Base-by-base conservation (phyloP, 768 basidiomycete species). In the Suillus variegatus region DNA sequence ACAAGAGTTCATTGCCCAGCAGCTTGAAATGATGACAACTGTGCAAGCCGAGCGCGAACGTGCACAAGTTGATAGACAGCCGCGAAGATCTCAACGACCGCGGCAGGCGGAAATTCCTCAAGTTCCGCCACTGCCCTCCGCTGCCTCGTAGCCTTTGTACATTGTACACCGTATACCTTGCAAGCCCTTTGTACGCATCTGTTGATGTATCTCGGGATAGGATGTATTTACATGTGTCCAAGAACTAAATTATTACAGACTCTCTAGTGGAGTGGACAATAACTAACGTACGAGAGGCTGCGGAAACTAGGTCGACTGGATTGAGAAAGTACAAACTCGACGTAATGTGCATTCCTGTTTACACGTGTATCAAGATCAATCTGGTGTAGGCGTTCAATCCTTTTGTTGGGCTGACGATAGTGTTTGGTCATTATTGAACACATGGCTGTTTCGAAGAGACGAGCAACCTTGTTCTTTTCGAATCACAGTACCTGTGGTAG, bases 1-100 rank as follows among this genome's bases (percentile, higher is more conserved):
- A 4, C 84, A 86, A 20, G 95, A 96, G 60, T 97, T 97, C 74
- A 92, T 97, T 67, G 82, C 89, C 2, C 93, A 95, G 72, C 95
- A 97, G 68, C 79, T 95, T 66, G 87, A 90, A 67, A 93, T 94
- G 44, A 87, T 93, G 82, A 82, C 85, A 41, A 85, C 87, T n/a
- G 87, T 95, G 82, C 91, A 92, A 71, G 88, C 87, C 6, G 93
- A 95, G 73, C 90, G 91, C 69, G 91, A 94, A 73, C 83, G 85
- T 63, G 85, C 88, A n/a, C 85, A 86, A 60, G 85, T 84, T 65
- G 88, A 87, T 66, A 78, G 81, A 14, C 84, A 86, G 71, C 80
- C 83, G 68, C 85, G 87, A 68, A 89, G 84, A 74, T 75, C 84
- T 44, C 86, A 86, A 71, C 83, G 90, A 62, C 82, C 84, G 10